Conservation (phyloP, 768 basidiomycete species). For the Pisolithus sp. region DNA sequence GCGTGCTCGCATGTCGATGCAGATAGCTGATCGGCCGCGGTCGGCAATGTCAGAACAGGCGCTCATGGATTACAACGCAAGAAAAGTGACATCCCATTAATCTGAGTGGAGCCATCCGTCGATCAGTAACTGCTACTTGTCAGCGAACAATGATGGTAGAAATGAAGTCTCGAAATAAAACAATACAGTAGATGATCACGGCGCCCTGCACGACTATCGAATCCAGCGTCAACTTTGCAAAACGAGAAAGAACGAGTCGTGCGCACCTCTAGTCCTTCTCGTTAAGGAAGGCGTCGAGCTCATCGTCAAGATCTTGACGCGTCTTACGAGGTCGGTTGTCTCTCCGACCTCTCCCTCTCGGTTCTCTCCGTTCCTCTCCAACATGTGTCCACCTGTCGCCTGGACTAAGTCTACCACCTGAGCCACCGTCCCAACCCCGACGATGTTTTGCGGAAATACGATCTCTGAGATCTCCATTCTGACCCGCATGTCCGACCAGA, state of each 20-base stretch:
- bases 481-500: constrained; percentile 50
- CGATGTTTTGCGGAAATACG: constrained; percentile 45
- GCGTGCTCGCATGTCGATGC: too few relatives aligned
- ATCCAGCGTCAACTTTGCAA: not conserved
- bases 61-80: not conserved
- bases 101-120: not conserved
- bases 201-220: not conserved
- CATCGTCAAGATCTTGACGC: constrained; percentile 75
- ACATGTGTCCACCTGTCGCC: constrained; percentile 14
- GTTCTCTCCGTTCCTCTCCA: constrained; percentile 20
- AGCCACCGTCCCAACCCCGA: constrained; percentile 23
- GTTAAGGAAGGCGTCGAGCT: constrained; percentile 73
- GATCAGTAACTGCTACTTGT: not conserved
- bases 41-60: too few relatives aligned
- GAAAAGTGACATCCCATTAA: not conserved
- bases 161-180: not conserved
- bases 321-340: constrained; percentile 45
- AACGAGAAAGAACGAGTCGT: not conserved
- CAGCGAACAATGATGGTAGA: not conserved
- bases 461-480: constrained; percentile 35
- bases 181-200: not conserved
- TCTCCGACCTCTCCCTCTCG: constrained; percentile 32
- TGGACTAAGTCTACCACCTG: constrained; percentile 13
- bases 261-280: constrained; percentile 32
- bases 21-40: too few relatives aligned